Conservation (phyloP, 2,329 filamentous ascomycete species). For the Scleromitrula shiraiana region DNA sequence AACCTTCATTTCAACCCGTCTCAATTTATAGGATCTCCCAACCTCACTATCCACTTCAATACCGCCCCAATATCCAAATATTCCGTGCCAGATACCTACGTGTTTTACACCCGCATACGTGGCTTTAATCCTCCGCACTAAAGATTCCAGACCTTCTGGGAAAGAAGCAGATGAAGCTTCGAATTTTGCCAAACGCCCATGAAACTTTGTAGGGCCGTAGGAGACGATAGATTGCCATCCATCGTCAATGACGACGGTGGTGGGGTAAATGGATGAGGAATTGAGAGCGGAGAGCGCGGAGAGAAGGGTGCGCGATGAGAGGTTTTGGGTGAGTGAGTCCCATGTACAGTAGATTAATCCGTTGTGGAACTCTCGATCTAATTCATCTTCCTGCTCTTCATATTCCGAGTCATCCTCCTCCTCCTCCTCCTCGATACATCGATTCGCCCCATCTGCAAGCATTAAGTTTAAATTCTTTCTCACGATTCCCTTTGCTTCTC, state of each 20-base stretch:
- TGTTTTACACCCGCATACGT: constrained; percentile 12
- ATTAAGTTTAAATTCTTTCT: neutral
- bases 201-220: constrained; percentile 9
- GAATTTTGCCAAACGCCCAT: neutral
- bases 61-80: constrained; percentile 15
- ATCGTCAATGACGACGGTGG: constrained; percentile 16
- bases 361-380: constrained; percentile 1
- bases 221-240: constrained; percentile 14
- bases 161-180: constrained; percentile 6
- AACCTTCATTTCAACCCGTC: constrained; percentile 9
- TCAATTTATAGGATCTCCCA: constrained; percentile 10
- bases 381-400: too few relatives aligned
- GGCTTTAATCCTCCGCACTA: constrained; percentile 1
- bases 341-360: constrained; percentile 13
- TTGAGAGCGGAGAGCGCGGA: constrained; percentile 8
- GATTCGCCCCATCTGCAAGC: neutral
- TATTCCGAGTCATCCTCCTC: too few relatives aligned
- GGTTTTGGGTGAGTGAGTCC: constrained; percentile 12
- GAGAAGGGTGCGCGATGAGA: constrained; percentile 8
- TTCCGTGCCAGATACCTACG: constrained; percentile 16
- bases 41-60: constrained; percentile 10
- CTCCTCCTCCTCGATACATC: neutral
- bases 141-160: constrained; percentile 10
- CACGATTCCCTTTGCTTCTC: constrained; percentile 6
- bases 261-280: constrained; percentile 8